phyloP scores from a whole-genome alignment of 2,329 filamentous ascomycete genomes.

The Diplodia mutila region DNA sequence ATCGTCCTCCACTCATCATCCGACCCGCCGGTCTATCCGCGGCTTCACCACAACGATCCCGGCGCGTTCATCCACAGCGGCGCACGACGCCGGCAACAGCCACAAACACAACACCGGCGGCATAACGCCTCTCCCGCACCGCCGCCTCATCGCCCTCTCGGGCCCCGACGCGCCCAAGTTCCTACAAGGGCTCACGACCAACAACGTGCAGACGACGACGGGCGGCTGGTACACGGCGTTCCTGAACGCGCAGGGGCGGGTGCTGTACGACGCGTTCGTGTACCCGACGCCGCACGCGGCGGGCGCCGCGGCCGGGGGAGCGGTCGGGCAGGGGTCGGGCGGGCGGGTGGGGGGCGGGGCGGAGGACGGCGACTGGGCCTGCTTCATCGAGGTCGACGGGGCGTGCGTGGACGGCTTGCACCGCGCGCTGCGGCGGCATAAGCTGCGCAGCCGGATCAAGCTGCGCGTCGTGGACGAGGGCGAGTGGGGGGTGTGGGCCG shows the following conservation, averaged over 20 bases:
- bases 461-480: conserved; percentile 63
- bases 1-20: neutral
- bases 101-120: neutral
- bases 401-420: conserved; percentile 64
- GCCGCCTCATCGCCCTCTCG: conserved; percentile 76
- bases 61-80: neutral
- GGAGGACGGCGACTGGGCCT: conserved; percentile 55
- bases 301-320: conserved; percentile 19
- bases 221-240: conserved; percentile 70
- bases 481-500: conserved; percentile 71
- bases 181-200: conserved; percentile 85
- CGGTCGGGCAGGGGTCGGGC: neutral
- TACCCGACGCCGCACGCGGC: conserved; percentile 54
- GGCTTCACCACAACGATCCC: conserved; percentile 8
- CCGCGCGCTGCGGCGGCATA: conserved; percentile 78
- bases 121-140: conserved; percentile 64
- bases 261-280: conserved; percentile 88
- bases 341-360: too few species aligned
- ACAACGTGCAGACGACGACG: conserved; percentile 55
- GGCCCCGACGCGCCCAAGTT: conserved; percentile 82
- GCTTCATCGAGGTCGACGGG: conserved; percentile 82
- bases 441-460: conserved; percentile 75
- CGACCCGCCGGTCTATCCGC: neutral
- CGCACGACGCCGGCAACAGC: neutral
- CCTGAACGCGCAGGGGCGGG: conserved; percentile 77